Base-by-base conservation (phyloP, 257 asterid genomes). In the Dorcoceras hygrometricum region DNA sequence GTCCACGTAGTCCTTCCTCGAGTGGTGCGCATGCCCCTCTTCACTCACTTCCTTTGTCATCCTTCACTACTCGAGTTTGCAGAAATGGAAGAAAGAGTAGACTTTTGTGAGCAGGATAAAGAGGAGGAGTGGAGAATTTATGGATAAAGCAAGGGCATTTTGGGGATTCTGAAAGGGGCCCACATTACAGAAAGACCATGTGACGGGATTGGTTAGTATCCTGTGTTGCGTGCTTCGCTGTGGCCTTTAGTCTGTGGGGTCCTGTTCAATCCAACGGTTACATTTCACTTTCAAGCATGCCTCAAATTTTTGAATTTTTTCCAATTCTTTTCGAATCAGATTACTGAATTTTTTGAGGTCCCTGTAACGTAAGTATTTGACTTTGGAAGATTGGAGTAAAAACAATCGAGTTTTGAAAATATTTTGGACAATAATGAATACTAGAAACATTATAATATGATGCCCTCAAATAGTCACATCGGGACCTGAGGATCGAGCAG, bases 1-100 rank as follows among this genome's bases (percentile, higher is more conserved):
- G 73, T 89, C 96, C 20, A 66, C 86, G 72, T 89, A 89, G 73
- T 88, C 96, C 73, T 84, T 86, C 59, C 86, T 82, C 55, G 63
- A 75, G 23, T 71, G 87, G 73, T 77, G 86, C 12, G 61, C 66
- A 55, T 71, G 86, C 46, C 80, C 77, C 68, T 86, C 96, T 71
- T 86, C 92, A 11, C 76, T 76, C 24, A 82, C 79, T 79, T 86
- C 96, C 69, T 88, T 88, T 8, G 91, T 72, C 96, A 88, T 87
- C 22, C 34, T 58, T 26, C 12, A 5, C 12, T 11, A 11, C 9
- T 32, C 39, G 12, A 32, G 5, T 14, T 6, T 20, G 3, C 63
- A 36, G 72, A 25, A 28, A 61, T 46, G 18, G 23, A 57, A 16
- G 58, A 11, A 43, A 16, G 78, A 28, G 28, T 19, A 0, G 3